Percentiles rank a stretch among this genome's conserved stretches.
Evolutionary conservation across 176 grass and related monocot genomes (phyloP).

Genomic region (Juncus inflexus): DNA sequence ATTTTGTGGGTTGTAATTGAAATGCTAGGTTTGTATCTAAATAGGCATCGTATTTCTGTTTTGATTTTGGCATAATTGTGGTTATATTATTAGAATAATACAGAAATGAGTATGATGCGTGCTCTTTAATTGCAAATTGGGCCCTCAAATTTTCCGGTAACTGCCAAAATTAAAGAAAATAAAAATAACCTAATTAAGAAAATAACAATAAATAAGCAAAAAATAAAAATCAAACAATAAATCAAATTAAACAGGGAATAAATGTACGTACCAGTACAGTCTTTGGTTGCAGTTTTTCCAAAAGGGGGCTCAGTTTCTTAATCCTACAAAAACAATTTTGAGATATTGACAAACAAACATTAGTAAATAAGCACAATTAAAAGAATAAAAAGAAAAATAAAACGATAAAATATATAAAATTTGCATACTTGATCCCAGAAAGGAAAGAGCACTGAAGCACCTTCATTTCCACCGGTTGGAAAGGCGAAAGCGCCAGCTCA

Average conservation of each 20-base stretch:
- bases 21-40: slow-evolving; percentile 40
- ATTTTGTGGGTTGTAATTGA: slow-evolving; percentile 50
- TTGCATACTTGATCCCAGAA: slow-evolving; percentile 69
- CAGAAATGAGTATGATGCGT: slow-evolving; percentile 35
- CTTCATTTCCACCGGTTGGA: slow-evolving; percentile 52
- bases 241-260: background rate
- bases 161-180: slow-evolving; percentile 33
- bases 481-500: slow-evolving; percentile 67
- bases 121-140: slow-evolving; percentile 28
- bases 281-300: slow-evolving; percentile 62
- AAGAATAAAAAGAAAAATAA: background rate
- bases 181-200: background rate
- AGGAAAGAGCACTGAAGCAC: slow-evolving; percentile 91
- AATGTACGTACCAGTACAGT: slow-evolving; percentile 50
- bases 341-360: background rate
- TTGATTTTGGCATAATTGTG: slow-evolving; percentile 33
- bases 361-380: background rate
- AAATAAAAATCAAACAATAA: background rate
- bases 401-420: slow-evolving; percentile 11
- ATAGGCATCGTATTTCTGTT: slow-evolving; percentile 40
- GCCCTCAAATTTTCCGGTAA: slow-evolving; percentile 53
- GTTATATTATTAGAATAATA: slow-evolving; percentile 65
- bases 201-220: background rate
- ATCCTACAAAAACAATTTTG: slow-evolving; percentile 29
- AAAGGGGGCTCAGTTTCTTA: slow-evolving; percentile 49